Evolutionary conservation across 2,329 filamentous ascomycete species (phyloP).

Genomic region (Penicillium sp.): DNA sequence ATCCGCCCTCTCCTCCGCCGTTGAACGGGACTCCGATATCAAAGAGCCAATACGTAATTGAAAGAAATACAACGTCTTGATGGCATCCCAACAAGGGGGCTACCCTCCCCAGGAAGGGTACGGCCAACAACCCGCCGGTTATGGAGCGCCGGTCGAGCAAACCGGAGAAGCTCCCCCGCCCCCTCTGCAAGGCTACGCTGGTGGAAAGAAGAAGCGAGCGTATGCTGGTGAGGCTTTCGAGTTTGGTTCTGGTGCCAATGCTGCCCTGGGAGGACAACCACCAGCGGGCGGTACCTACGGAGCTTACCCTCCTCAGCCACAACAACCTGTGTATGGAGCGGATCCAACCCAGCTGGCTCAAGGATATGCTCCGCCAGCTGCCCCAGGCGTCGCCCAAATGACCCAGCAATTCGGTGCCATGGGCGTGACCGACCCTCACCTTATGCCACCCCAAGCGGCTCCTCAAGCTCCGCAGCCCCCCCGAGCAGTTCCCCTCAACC

Average conservation of each 20-base stretch:
- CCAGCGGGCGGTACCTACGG: conserved; percentile 65
- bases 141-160: conserved; percentile 45
- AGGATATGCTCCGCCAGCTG: conserved; percentile 65
- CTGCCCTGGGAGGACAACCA: conserved; percentile 57
- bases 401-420: conserved; percentile 84
- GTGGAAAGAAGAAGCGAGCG: conserved; percentile 77
- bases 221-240: conserved; percentile 96
- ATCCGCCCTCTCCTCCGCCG: conserved; percentile 12
- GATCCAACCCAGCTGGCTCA: conserved; percentile 56
- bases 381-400: conserved; percentile 69
- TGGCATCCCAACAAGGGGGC: conserved; percentile 58
- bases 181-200: conserved; percentile 40
- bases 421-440: conserved; percentile 66
- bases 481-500: conserved; percentile 69
- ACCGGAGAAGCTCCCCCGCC: conserved; percentile 37
- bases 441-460: conserved; percentile 43
- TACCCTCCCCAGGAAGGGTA: conserved; percentile 58
- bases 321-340: conserved; percentile 50
- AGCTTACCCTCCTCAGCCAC: conserved; percentile 61
- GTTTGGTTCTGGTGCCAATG: conserved; percentile 86
- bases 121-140: conserved; percentile 42
- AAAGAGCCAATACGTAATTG: conserved; percentile 1
- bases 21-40: conserved; percentile 1
- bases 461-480: conserved; percentile 51
- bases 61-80: conserved; percentile 31